Evolutionary conservation across 176 grass and related monocot species (phyloP).

Genomic region (Carex scoparia): DNA sequence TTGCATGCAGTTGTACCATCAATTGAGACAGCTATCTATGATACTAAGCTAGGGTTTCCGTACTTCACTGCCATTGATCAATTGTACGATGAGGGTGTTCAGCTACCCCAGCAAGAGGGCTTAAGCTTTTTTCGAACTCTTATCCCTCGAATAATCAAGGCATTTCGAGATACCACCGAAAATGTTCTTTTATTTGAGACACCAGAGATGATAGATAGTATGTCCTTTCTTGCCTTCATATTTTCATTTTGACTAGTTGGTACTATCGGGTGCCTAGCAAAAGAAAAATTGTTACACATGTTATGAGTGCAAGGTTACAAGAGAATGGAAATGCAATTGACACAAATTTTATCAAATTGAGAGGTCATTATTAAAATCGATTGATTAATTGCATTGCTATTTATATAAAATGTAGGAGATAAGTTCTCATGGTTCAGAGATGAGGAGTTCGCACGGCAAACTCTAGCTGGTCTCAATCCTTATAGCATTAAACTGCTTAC

Average conservation of each 20-base stretch:
- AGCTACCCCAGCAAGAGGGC: slow-evolving; percentile 20
- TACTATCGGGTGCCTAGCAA: not conserved
- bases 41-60: slow-evolving; percentile 41
- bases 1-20: slow-evolving; percentile 50
- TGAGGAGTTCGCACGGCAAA: slow-evolving; percentile 75
- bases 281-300: not conserved
- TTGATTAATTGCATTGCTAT: not conserved
- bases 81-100: slow-evolving; percentile 57
- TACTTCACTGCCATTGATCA: slow-evolving; percentile 78
- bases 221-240: not conserved
- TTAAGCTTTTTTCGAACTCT: slow-evolving; percentile 21
- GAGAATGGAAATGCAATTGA: not conserved
- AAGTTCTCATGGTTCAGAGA: slow-evolving; percentile 73
- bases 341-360: not conserved
- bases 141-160: slow-evolving; percentile 51
- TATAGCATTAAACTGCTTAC: slow-evolving; percentile 55
- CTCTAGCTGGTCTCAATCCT: slow-evolving; percentile 70
- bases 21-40: slow-evolving; percentile 32
- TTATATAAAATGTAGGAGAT: slow-evolving; percentile 49
- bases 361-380: not conserved
- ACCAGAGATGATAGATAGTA: slow-evolving; percentile 64
- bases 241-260: not conserved
- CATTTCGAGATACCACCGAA: slow-evolving; percentile 40
- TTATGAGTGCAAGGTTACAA: not conserved
- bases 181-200: slow-evolving; percentile 72